Base-by-base conservation (phyloP, 2,329 filamentous ascomycete genomes). In the Thermoascus crustaceus region DNA sequence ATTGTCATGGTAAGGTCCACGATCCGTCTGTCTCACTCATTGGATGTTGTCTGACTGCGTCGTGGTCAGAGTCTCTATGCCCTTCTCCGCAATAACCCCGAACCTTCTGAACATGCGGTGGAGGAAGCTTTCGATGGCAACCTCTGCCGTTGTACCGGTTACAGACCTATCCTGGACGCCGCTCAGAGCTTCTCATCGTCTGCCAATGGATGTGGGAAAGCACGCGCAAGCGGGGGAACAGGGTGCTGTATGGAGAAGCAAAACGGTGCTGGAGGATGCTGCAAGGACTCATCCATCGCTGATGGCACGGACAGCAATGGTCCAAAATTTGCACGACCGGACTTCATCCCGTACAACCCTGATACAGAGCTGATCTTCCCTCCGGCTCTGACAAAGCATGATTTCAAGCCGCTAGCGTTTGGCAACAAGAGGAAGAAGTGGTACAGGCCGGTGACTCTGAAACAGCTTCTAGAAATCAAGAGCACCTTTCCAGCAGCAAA, bases 121-220 rank as follows among this genome's bases (percentile, higher is more conserved):
- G 91, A 98, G 61, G 91, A 96, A 64, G 88, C 89, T 0, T 96
- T 96, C 52, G 91, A 98, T 58, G 91, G 91, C 0, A 98, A 98
- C 47, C 66, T 96, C 18, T 98, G 91, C 56, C 77, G 91, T 35
- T 98, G 91, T 61, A 98, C 91, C 0, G 91, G 91, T 4, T 98
- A 98, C 55, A 72, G 88, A 34, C 86, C 91, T 0, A 96, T 98
- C 37, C 67, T 96, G 2, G 89, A 96, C 57, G 89, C 89, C 5
- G 91, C 91, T 2, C 86, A 93, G 50, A 91, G 84, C 1, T 96
- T 96, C 59, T 58, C 49, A 7, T 9, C 47, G 11, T 45, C 50
- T 1, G 35, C 40, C 9, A 85, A 77, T 49, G 63, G 61, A 7
- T 80, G 76, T 49, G 71, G 68, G 6, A 76, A 74, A 49, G 60